Evolutionary conservation across 768 basidiomycete genomes (phyloP).

Genomic region (Astraeus odoratus): DNA sequence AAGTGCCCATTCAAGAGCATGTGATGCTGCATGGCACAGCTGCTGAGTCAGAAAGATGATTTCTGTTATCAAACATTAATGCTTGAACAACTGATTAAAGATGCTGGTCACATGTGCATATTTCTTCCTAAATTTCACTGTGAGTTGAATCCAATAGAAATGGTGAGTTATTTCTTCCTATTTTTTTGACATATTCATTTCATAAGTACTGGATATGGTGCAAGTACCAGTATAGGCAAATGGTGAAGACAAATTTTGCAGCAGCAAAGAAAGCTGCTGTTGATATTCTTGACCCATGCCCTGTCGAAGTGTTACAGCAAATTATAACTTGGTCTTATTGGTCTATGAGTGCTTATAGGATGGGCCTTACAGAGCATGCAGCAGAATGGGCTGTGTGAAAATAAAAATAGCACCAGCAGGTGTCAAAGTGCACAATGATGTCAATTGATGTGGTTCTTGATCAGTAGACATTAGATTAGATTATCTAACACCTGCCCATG

Average conservation of each 20-base stretch:
- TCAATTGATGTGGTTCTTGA: constrained; percentile 26
- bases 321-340: constrained; percentile 33
- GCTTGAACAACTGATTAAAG: constrained; percentile 16
- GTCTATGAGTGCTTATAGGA: too few relatives aligned
- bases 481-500: not conserved
- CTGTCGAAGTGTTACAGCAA: constrained; percentile 27
- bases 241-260: constrained; percentile 24
- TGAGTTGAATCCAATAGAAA: constrained; percentile 9
- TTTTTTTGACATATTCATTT: not conserved
- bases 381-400: constrained; percentile 33
- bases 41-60: constrained; percentile 16
- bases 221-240: constrained; percentile 30
- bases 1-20: constrained; percentile 11
- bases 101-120: constrained; percentile 11
- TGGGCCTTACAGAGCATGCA: constrained; percentile 24
- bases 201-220: constrained; percentile 30
- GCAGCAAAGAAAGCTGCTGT: constrained; percentile 22
- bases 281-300: constrained; percentile 28
- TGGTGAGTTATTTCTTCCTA: constrained; percentile 2
- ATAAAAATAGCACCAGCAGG: constrained; percentile 27
- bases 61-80: constrained; percentile 15
- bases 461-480: too few relatives aligned
- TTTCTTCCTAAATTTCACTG: constrained; percentile 14
- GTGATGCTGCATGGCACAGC: constrained; percentile 17
- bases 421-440: constrained; percentile 27